Percentiles rank a stretch among this genome's conserved stretches.
These are phyloP conservation scores for Sugiyamaella xylanicola DNA, from an alignment of 1,139 yeast species.

Conservation along the genomic window DNA sequence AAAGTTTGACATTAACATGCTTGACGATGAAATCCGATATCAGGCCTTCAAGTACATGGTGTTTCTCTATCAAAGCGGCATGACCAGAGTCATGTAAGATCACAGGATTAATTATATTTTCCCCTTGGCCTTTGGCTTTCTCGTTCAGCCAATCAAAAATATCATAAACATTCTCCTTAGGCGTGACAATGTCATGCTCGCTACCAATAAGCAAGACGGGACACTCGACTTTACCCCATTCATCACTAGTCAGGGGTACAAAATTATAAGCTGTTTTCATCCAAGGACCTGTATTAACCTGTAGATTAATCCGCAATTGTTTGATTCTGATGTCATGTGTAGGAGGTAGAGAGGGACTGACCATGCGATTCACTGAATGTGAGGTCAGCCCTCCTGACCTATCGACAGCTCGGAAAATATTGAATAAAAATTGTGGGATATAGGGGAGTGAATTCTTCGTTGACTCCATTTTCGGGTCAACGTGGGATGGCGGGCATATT, in stretches of 20 bases:
- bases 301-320: constrained; percentile 74
- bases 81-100: constrained; percentile 64
- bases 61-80: constrained; percentile 63
- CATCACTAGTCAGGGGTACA: constrained; percentile 47
- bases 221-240: constrained; percentile 42
- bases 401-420: constrained; percentile 60
- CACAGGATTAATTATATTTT: constrained; percentile 30
- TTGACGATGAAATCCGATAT: constrained; percentile 59
- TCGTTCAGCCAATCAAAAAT: constrained; percentile 34
- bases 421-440: constrained; percentile 54
- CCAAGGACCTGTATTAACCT: constrained; percentile 58
- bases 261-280: constrained; percentile 58
- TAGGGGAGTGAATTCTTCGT: constrained; percentile 37
- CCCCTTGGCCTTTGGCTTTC: constrained; percentile 23
- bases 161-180: constrained; percentile 43
- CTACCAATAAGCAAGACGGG: constrained; percentile 61
- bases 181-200: constrained; percentile 58
- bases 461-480: constrained; percentile 39
- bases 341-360: constrained; percentile 42
- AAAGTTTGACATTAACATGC: constrained; percentile 49
- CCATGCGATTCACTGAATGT: constrained; percentile 57
- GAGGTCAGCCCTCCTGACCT: constrained; percentile 64
- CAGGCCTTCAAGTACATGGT: constrained; percentile 65
- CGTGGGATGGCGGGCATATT: constrained; percentile 58
- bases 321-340: constrained; percentile 50